Evolutionary conservation across 169 alveolate genomes (phyloP).

Genomic region (Pseudocohnilembus persalinus): DNA sequence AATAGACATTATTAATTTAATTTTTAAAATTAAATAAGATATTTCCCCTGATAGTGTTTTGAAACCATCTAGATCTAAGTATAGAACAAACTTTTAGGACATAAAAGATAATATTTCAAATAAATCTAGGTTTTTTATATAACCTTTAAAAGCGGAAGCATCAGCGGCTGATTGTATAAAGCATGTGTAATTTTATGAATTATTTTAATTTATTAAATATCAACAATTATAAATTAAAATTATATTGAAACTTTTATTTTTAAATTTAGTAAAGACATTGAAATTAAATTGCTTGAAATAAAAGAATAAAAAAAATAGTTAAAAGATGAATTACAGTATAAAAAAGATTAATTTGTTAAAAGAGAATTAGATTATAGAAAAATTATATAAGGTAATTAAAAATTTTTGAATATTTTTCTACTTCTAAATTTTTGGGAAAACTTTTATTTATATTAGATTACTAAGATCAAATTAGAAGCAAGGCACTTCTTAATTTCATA

Average conservation of each 20-base stretch:
- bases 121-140: not conserved
- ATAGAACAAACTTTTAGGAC: not conserved
- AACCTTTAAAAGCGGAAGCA: not conserved
- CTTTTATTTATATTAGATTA: not conserved
- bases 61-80: not conserved
- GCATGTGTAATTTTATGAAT: too few species aligned
- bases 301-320: not conserved
- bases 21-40: not conserved
- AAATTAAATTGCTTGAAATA: not conserved
- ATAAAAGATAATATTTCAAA: too few species aligned
- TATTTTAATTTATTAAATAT: too few species aligned
- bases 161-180: not conserved
- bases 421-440: slow-evolving; percentile 10
- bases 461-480: slow-evolving; percentile 32
- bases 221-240: not conserved
- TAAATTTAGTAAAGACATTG: slow-evolving; percentile 1
- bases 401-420: slow-evolving; percentile 21
- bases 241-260: too few species aligned
- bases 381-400: slow-evolving; percentile 34
- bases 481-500: slow-evolving; percentile 30
- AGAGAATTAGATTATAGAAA: slow-evolving; percentile 52
- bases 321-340: slow-evolving; percentile 18
- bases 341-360: slow-evolving; percentile 41
- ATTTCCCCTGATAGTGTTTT: not conserved
- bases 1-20: too few species aligned